These are phyloP conservation scores for Chlorella sp. DNA, from an alignment of 139 green algal genomes.

Conservation along the genomic window DNA sequence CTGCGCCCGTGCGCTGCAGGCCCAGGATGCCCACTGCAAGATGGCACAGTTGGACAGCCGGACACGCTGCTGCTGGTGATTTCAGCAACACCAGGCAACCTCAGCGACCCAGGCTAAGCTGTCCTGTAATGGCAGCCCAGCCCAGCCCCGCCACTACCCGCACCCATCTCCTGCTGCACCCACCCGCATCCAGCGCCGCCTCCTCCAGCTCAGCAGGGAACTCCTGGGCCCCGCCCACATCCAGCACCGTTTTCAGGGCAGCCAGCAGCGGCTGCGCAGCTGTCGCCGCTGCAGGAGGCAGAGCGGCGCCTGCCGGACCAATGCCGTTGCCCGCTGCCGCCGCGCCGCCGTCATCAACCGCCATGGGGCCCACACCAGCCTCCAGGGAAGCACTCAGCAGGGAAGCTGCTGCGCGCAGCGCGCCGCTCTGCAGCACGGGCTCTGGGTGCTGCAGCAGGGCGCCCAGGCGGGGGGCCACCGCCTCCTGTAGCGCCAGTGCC, in stretches of 20 bases:
- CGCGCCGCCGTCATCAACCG: not conserved
- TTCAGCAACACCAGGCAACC: no score
- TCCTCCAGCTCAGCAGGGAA: constrained; percentile 13
- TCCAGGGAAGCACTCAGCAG: constrained; percentile 1
- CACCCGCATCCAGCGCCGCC: constrained; percentile 25
- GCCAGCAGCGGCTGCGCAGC: constrained; percentile 15
- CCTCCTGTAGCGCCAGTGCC: not conserved
- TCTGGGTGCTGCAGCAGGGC: constrained; percentile 21
- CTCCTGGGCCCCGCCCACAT: constrained; percentile 22
- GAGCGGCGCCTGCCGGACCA: not conserved
- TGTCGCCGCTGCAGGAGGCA: not conserved
- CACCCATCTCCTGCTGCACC: not conserved
- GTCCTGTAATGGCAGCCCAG: not conserved
- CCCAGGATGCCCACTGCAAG: constrained; percentile 23
- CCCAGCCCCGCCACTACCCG: not conserved
- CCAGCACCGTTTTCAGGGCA: constrained; percentile 25
- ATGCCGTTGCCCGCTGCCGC: not conserved
- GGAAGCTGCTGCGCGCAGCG: constrained; percentile 5
- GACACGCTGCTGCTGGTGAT: no score
- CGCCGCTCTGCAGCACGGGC: constrained; percentile 22
- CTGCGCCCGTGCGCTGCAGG: not conserved
- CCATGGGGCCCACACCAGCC: not conserved
- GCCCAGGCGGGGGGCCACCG: not conserved
- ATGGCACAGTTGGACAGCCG: not conserved
- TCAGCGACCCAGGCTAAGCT: no score